These are phyloP conservation scores for Tetraselmis chui DNA, from an alignment of 139 green algal genomes.

Conservation along the genomic window DNA sequence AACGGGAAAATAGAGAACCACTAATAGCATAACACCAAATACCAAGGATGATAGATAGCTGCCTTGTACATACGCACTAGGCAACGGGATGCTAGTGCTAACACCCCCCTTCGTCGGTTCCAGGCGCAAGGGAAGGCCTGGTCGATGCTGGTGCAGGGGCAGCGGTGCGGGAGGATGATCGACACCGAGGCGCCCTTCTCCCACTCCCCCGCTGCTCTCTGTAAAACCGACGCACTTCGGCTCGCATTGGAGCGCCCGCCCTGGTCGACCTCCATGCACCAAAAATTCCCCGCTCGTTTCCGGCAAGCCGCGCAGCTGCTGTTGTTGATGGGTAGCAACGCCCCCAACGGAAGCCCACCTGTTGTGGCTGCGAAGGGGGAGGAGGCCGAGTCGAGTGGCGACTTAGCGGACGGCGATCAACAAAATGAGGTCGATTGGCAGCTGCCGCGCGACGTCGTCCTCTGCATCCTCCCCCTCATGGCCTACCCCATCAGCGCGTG, in stretches of 20 bases:
- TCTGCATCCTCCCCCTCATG: background rate
- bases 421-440: background rate
- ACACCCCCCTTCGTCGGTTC: background rate
- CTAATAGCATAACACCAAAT: no score
- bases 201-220: constrained; percentile 1
- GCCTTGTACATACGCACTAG: no score
- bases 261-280: background rate
- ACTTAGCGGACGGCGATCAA: no score
- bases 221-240: background rate
- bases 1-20: no score
- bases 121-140: constrained; percentile 13
- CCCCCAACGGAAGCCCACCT: no score
- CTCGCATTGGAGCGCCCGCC: constrained; percentile 5
- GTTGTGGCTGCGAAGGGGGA: background rate
- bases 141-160: constrained; percentile 12
- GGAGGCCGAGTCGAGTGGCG: background rate
- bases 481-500: constrained; percentile 16
- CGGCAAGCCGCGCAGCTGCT: background rate
- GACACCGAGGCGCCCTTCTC: background rate
- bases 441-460: background rate
- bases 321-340: background rate
- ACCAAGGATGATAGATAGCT: no score
- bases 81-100: no score
- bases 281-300: constrained; percentile 2
- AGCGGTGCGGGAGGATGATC: constrained; percentile 3